Conservation (phyloP, 805 yeast species). For the Tetrapisispora pingtungensis region DNA sequence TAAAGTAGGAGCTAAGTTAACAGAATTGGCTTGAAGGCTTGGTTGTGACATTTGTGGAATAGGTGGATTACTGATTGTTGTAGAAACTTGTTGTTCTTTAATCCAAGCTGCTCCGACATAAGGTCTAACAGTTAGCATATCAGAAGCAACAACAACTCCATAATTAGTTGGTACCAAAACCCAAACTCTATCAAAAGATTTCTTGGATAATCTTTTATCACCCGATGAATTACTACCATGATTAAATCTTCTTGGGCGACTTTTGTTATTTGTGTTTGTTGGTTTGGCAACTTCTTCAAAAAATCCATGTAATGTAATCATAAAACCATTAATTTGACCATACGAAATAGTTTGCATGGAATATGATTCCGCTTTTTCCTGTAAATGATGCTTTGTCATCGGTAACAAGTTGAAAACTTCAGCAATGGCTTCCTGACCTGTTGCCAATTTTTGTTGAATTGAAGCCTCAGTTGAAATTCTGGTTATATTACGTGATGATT, state of each 20-base stretch:
- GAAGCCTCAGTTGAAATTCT: slow-evolving; percentile 46
- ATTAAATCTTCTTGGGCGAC: slow-evolving; percentile 19
- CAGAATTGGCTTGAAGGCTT: neutral
- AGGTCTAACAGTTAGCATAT: slow-evolving; percentile 60
- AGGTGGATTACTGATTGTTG: slow-evolving; percentile 1
- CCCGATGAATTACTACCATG: slow-evolving; percentile 25
- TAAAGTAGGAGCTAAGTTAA: slow-evolving; percentile 20
- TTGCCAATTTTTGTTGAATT: slow-evolving; percentile 47
- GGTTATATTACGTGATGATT: slow-evolving; percentile 67
- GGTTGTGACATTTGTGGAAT: neutral
- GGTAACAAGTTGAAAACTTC: slow-evolving; percentile 62
- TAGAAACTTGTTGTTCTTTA: slow-evolving; percentile 4
- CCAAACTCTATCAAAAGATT: slow-evolving; percentile 81
- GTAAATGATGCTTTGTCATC: slow-evolving; percentile 61
- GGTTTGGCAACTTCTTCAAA: slow-evolving; percentile 63
- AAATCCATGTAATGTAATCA: slow-evolving; percentile 74
- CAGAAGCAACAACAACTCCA: slow-evolving; percentile 76
- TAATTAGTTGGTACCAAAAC: slow-evolving; percentile 61
- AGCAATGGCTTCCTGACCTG: slow-evolving; percentile 60
- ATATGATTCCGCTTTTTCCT: slow-evolving; percentile 51
- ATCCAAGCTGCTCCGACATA: slow-evolving; percentile 53
- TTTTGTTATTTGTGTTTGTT: slow-evolving; percentile 8
- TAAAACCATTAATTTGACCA: slow-evolving; percentile 65
- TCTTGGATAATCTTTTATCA: slow-evolving; percentile 37
- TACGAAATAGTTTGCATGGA: slow-evolving; percentile 71